Percentiles rank a stretch among this genome's conserved stretches.
Evolutionary conservation across 352 stramenopile genomes (phyloP).

Genomic region (Globisporangium okanoganense): DNA sequence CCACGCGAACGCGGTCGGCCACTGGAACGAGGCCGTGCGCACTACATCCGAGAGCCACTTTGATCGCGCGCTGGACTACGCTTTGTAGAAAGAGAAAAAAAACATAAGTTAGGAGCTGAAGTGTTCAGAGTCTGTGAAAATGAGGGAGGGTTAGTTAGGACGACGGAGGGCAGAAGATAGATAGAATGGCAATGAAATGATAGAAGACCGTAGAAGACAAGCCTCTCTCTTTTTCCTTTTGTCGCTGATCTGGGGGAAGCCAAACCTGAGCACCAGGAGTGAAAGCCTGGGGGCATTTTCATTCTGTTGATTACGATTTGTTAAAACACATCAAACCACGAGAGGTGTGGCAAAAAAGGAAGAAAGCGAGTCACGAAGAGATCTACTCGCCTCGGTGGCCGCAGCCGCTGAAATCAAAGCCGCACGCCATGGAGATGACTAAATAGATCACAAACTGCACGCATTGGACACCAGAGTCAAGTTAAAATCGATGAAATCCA

Average conservation of each 20-base stretch:
- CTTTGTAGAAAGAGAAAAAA: conserved; percentile 18
- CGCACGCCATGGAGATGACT: conserved; percentile 84
- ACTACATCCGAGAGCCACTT: conserved; percentile 68
- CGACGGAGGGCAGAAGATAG: background rate
- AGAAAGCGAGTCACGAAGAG: background rate
- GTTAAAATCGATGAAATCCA: background rate
- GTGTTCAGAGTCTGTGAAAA: background rate
- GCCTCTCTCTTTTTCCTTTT: background rate
- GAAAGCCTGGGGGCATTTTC: background rate
- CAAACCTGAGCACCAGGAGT: background rate
- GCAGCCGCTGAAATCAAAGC: conserved; percentile 80
- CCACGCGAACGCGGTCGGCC: conserved; percentile 47
- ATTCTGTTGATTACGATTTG: background rate
- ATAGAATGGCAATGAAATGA: conserved; percentile 3
- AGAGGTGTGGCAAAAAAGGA: background rate
- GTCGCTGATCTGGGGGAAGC: background rate
- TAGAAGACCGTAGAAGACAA: background rate
- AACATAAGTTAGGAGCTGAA: background rate
- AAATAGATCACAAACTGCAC: conserved; percentile 81
- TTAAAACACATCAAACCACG: background rate
- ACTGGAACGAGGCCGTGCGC: conserved; percentile 76
- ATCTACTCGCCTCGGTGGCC: conserved; percentile 45
- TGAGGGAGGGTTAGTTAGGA: background rate
- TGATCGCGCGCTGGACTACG: conserved; percentile 74
- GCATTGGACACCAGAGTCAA: background rate